Conservation (phyloP, 1,284 basidiomycete species). For the Ustilago vetiveriae region DNA sequence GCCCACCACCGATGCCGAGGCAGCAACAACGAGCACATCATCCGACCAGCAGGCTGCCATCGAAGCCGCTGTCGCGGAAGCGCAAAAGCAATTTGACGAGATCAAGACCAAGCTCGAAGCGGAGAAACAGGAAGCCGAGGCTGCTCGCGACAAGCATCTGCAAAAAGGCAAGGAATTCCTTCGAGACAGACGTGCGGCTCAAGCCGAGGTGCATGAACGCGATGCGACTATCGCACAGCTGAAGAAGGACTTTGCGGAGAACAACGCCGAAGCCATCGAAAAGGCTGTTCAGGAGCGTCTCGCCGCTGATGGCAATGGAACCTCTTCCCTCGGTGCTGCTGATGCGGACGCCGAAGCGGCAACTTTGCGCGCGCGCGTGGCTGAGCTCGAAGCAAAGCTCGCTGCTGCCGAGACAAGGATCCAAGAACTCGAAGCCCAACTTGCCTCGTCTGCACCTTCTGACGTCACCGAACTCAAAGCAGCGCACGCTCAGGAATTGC, state of each 20-base stretch:
- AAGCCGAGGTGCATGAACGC: slow-evolving; percentile 50
- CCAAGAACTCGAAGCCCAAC: slow-evolving; percentile 43
- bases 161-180: slow-evolving; percentile 50
- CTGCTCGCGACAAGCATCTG: slow-evolving; percentile 46
- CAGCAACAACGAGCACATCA: neutral
- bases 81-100: slow-evolving; percentile 52
- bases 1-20: slow-evolving; percentile 27
- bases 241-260: slow-evolving; percentile 46
- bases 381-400: slow-evolving; percentile 58
- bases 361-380: slow-evolving; percentile 43
- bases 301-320: slow-evolving; percentile 6
- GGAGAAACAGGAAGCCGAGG: slow-evolving; percentile 25
- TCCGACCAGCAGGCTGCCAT: slow-evolving; percentile 32
- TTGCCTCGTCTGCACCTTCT: slow-evolving; percentile 9
- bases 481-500: slow-evolving; percentile 40
- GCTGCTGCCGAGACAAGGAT: slow-evolving; percentile 40
- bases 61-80: slow-evolving; percentile 46
- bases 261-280: slow-evolving; percentile 53
- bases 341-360: slow-evolving; percentile 21
- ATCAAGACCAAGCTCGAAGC: slow-evolving; percentile 45
- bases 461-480: slow-evolving; percentile 42
- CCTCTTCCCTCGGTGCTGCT: neutral
- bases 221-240: slow-evolving; percentile 47
- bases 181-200: slow-evolving; percentile 33
- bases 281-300: slow-evolving; percentile 48